Evolutionary conservation across 768 basidiomycete genomes (phyloP).

Genomic region (Suillus tomentosus): DNA sequence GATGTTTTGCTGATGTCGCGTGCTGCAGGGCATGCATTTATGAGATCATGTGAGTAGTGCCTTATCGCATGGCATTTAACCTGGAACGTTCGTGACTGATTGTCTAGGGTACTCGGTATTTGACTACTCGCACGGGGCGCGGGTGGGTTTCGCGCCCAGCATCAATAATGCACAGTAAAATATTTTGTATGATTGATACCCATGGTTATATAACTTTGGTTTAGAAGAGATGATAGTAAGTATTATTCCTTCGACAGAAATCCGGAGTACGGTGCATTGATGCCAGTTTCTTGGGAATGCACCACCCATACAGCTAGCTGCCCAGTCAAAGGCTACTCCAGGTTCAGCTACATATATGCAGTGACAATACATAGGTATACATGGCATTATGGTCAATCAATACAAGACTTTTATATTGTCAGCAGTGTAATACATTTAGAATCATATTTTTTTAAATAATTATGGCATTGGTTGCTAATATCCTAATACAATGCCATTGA

Average conservation of each 20-base stretch:
- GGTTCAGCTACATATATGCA: too few species aligned
- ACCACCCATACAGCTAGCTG: too few species aligned
- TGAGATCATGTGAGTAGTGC: slow-evolving; percentile 62
- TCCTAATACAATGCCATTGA: too few species aligned
- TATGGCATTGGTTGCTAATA: too few species aligned
- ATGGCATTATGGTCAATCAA: too few species aligned
- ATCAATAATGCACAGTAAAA: slow-evolving; percentile 40
- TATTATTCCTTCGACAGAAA: not conserved
- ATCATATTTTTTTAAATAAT: too few species aligned
- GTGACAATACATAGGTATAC: too few species aligned
- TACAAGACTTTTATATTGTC: too few species aligned
- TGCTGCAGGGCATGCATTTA: slow-evolving; percentile 53
- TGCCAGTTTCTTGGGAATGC: not conserved
- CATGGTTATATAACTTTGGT: not conserved
- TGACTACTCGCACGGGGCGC: slow-evolving; percentile 54
- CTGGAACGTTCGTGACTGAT: not conserved
- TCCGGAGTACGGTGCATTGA: not conserved
- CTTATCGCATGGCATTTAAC: slow-evolving; percentile 9
- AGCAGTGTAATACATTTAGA: too few species aligned
- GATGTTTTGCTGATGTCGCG: slow-evolving; percentile 21
- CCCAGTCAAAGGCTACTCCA: too few species aligned
- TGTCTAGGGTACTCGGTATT: slow-evolving; percentile 58
- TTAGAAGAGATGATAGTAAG: not conserved
- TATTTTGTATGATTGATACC: not conserved
- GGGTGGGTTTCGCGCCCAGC: slow-evolving; percentile 62